A percentile compares a stretch with the other conserved stretches of the same genome.
phyloP scores from a whole-genome alignment of 148 eudicot species.

The Chenopodium quinoa region DNA sequence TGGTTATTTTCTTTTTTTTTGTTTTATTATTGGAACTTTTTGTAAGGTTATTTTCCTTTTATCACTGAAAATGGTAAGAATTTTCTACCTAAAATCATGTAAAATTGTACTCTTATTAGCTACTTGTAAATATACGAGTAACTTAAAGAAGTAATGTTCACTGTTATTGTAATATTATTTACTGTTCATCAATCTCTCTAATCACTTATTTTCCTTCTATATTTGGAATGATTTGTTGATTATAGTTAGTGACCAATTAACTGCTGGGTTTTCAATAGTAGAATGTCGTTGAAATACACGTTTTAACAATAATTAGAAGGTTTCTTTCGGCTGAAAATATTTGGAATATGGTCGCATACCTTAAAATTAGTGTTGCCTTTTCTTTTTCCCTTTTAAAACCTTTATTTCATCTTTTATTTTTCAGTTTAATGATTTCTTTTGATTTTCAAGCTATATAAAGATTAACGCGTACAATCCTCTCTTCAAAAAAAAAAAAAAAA shows the following conservation, averaged over 20 bases:
- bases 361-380: conserved; percentile 4
- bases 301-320: background rate
- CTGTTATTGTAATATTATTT: background rate
- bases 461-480: too few species aligned
- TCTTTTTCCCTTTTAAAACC: background rate
- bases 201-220: background rate
- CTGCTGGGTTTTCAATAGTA: background rate
- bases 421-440: background rate
- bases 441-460: background rate
- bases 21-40: background rate
- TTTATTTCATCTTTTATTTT: background rate
- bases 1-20: background rate
- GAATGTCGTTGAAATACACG: background rate
- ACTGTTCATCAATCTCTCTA: background rate
- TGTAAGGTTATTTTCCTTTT: conserved; percentile 14
- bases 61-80: background rate
- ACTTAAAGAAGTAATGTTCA: background rate
- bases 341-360: conserved; percentile 2
- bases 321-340: background rate
- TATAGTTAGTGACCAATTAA: background rate
- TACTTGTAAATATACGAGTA: conserved; percentile 15
- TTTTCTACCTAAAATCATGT: background rate
- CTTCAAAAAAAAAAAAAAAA: too few species aligned
- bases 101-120: conserved; percentile 5
- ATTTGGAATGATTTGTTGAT: background rate